phyloP scores from a whole-genome alignment of 2,329 filamentous ascomycete species.

The Sphaerostilbella broomeana region DNA sequence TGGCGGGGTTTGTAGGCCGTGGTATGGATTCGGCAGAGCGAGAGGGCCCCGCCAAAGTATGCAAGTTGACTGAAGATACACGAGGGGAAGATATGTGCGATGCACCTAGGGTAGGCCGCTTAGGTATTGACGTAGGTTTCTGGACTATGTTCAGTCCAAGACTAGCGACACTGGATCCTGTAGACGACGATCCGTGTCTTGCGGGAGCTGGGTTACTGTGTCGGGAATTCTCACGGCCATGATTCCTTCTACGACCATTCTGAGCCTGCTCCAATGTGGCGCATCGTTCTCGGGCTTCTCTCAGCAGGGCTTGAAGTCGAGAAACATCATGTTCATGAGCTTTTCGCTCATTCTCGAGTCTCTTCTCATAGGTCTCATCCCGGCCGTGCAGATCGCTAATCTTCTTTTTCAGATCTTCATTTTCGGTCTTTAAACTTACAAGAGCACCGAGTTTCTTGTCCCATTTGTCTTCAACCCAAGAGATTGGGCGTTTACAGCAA shows the following conservation, averaged over 20 bases:
- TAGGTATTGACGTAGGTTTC: conserved; percentile 19
- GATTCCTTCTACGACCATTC: conserved; percentile 17
- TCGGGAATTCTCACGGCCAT: conserved; percentile 13
- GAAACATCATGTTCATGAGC: conserved; percentile 27
- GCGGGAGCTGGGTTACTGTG: conserved; percentile 14
- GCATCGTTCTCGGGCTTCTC: conserved; percentile 29
- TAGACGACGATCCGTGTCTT: conserved; percentile 15
- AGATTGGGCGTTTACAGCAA: conserved; percentile 37
- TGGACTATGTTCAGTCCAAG: conserved; percentile 19
- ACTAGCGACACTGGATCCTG: conserved; percentile 14
- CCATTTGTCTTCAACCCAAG: conserved; percentile 31
- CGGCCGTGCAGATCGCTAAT: conserved; percentile 32
- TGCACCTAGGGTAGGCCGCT: conserved; percentile 9
- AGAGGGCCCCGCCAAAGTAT: conserved; percentile 8
- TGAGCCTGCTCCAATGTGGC: conserved; percentile 24
- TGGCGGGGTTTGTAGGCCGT: conserved; percentile 8
- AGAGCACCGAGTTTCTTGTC: conserved; percentile 29
- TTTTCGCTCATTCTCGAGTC: conserved; percentile 31
- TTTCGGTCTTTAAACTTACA: conserved; percentile 26
- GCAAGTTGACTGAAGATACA: conserved; percentile 1
- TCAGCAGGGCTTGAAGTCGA: conserved; percentile 29
- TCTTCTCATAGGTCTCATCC: conserved; percentile 34
- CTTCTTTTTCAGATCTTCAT: conserved; percentile 27
- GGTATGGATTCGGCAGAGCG: conserved; percentile 6
- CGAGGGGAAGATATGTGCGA: conserved; percentile 9